A percentile compares a stretch with the other conserved stretches of the same genome.
Evolutionary conservation across 2,329 filamentous ascomycete species (phyloP).

Genomic region (Apiospora marii): DNA sequence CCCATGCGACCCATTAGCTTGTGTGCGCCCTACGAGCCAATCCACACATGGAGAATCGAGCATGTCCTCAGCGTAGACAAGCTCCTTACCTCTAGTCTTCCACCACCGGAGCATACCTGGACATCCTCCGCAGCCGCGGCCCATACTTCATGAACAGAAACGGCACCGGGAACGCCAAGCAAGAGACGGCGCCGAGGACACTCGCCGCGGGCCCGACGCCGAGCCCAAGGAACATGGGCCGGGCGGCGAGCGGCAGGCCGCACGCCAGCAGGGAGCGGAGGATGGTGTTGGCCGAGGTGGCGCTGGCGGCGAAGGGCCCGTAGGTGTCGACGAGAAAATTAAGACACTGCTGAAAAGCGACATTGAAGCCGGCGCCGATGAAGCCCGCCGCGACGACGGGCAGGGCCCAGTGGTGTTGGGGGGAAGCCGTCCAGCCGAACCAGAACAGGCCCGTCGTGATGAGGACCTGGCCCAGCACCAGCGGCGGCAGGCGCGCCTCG

Average conservation of each 20-base stretch:
- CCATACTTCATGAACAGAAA: conserved; percentile 20
- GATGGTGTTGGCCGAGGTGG: conserved; percentile 16
- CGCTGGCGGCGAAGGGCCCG: conserved; percentile 9
- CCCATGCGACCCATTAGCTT: neutral
- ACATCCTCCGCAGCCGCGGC: neutral
- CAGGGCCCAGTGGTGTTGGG: conserved; percentile 12
- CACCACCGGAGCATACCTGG: neutral
- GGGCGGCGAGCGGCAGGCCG: conserved; percentile 6
- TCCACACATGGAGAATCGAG: neutral
- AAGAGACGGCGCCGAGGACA: neutral
- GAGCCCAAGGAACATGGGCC: conserved; percentile 7
- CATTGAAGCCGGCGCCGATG: conserved; percentile 30
- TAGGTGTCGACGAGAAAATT: conserved; percentile 22
- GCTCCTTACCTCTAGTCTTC: neutral
- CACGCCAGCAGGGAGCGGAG: conserved; percentile 6
- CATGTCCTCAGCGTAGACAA: too few relatives aligned
- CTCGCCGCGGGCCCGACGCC: conserved; percentile 2
- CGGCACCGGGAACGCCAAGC: conserved; percentile 2
- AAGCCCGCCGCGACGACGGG: conserved; percentile 21
- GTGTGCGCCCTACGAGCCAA: too few relatives aligned
- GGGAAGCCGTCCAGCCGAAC: conserved; percentile 26
- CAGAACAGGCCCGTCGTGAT: conserved; percentile 23
- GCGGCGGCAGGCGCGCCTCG: conserved; percentile 22
- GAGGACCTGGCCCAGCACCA: conserved; percentile 18
- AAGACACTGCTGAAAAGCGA: conserved; percentile 18